Percentiles rank a stretch among this genome's conserved stretches.
Evolutionary conservation across 1,284 basidiomycete genomes (phyloP).

Genomic region (Apiotrichum mycotoxinovorans): DNA sequence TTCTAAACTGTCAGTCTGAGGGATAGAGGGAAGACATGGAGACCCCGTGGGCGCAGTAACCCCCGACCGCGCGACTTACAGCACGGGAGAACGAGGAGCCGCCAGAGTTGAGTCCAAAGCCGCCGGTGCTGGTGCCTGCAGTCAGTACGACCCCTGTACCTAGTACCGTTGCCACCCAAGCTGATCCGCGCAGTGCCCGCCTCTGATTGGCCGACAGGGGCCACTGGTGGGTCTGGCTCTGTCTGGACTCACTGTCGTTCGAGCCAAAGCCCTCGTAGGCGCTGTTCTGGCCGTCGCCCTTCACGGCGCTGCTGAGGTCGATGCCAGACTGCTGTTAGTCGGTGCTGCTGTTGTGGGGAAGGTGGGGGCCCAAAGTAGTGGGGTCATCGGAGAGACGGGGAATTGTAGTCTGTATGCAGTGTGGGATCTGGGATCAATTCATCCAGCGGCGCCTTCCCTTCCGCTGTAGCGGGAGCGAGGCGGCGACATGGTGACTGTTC

Average conservation of each 20-base stretch:
- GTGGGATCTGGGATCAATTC: neutral
- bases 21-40: no score
- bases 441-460: no score
- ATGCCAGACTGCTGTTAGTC: neutral
- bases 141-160: neutral
- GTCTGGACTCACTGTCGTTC: conserved; percentile 32
- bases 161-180: no score
- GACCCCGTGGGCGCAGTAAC: no score
- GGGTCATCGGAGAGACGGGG: neutral
- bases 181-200: neutral
- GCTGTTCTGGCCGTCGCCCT: neutral
- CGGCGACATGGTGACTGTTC: no score
- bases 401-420: neutral
- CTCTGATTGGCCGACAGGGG: no score
- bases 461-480: no score
- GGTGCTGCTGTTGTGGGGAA: neutral
- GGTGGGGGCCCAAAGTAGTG: neutral
- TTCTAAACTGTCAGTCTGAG: conserved; percentile 18
- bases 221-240: no score
- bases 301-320: neutral
- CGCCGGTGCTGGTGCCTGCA: conserved; percentile 38
- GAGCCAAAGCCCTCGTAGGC: conserved; percentile 32
- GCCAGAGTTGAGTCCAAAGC: conserved; percentile 37
- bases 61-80: no score
- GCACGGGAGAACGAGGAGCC: conserved; percentile 39